Base-by-base conservation (phyloP, 192 early-diverging fungal genomes). In the Umbelopsis sp. region DNA sequence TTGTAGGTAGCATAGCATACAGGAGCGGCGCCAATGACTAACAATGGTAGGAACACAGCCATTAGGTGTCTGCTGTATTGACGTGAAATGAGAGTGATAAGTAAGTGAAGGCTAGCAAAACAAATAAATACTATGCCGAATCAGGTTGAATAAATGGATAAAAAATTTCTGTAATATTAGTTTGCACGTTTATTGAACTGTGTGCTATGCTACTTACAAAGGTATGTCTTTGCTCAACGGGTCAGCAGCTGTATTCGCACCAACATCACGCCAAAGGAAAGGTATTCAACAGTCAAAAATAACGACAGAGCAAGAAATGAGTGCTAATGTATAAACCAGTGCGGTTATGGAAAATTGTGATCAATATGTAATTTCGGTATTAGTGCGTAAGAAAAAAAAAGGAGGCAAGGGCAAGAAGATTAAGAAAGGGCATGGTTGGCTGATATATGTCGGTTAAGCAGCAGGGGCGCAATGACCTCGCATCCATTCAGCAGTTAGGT, bases 391-490 rank as follows among this genome's bases (percentile, higher is more conserved):
- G 26, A 24, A 22, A 53, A 26, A 26, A 53, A 32, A 20, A 7
- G 14, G 16, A 34, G 31, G n/a, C n/a, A n/a, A n/a, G n/a, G n/a
- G n/a, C n/a, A n/a, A n/a, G n/a, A n/a, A n/a, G n/a, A n/a, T n/a
- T n/a, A n/a, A n/a, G n/a, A n/a, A n/a, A n/a, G n/a, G n/a, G n/a
- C n/a, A 62, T 26, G 4, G 4, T 34, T 62, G 31, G 29, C 20
- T 8, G 56, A 36, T 17, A 20, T 1, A 41, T 73, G 21, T 70
- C 74, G 38, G 12, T 41, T 80, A 86, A 38, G 85, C 85, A 21
- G 85, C 85, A 17, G 85, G 79, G 7, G 83, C 83, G 44, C 80
- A 84, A 70, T 78, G 74, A 8, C 81, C 83, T 14, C 71, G 71
- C 12, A 68, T 56, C 75, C 75, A 77, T 29, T 44, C 71, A 16